Percentiles rank a stretch among this genome's conserved stretches.
phyloP scores from a whole-genome alignment of 179 eudicot genomes.

The Carnegiea gigantea region DNA sequence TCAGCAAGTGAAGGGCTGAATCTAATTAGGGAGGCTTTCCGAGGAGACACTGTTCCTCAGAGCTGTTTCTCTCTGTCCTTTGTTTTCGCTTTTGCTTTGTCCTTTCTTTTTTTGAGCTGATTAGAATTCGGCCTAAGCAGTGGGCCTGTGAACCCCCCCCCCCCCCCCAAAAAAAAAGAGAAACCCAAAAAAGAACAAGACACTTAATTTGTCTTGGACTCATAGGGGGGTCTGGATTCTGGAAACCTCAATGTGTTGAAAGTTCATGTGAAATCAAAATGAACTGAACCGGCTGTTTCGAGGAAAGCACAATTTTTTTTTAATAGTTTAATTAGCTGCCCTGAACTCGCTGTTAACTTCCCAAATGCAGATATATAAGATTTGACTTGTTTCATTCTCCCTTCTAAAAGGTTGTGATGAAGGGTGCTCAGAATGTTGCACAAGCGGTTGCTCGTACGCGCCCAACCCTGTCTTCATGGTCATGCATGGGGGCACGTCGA shows the following conservation, averaged over 20 bases:
- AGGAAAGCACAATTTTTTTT: no score
- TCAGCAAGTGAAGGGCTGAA: not conserved
- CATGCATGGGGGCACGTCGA: slow-evolving; percentile 93
- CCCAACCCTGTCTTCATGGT: slow-evolving; percentile 79
- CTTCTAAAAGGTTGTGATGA: slow-evolving; percentile 70
- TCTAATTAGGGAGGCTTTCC: not conserved
- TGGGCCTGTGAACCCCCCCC: not conserved
- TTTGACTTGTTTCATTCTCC: slow-evolving; percentile 10
- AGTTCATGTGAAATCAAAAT: no score
- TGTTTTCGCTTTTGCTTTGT: not conserved
- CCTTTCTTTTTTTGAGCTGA: not conserved
- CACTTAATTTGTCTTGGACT: no score
- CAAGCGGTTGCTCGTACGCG: slow-evolving; percentile 90
- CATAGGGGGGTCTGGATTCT: no score
- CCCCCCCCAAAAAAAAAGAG: no score
- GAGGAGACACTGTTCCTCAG: not conserved
- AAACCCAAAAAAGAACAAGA: no score
- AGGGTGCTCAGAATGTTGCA: slow-evolving; percentile 86
- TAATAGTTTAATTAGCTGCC: no score
- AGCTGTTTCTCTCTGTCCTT: not conserved
- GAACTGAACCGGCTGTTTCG: no score
- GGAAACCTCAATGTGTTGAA: no score
- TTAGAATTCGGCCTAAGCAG: not conserved
- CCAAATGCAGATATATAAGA: not conserved
- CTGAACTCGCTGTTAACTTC: no score